Evolutionary conservation across 345 rosid species (phyloP), one percentile per base, ranked within the genome.

Genomic region (Arabis hirsuta): DNA sequence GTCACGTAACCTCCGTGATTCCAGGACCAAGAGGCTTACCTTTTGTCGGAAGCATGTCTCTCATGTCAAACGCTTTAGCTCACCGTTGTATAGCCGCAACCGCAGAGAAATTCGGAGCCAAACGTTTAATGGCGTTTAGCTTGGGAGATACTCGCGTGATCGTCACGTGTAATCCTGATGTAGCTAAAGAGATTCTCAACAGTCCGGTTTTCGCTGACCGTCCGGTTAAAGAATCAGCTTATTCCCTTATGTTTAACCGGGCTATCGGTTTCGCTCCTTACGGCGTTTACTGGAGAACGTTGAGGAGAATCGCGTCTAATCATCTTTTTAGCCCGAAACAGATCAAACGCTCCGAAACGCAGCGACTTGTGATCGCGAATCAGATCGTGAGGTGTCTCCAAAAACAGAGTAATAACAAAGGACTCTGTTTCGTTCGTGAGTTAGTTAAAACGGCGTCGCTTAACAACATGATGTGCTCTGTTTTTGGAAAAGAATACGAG

Each of bases 1-100:
- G 80, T 11, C 74, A 13, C 9, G 19, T 0, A 46, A 54, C 59
- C 46, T 63, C 73, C 62, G 69, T 71, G 19, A 87, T 90, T 59
- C 96, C 93, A 0, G 96, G 96, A 61, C 91, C 96, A 1, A 77
- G 80, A 72, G 96, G 96, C 13, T 74, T 84, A 39, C 96, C 96
- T 39, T 38, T 90, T 2, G 9, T 86, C 51, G 96, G 96, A 11
- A 84, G 85, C 82, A 86, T 90, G 86, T 72, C 55, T 55, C 85
- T 90, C 29, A 90, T 87, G 93, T 70, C 78, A 47, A 76, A 65
- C 72, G 9, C 80, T 57, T 72, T 87, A 1, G 85, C 96, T 44
- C 93, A 90, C 71, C 96, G 69, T 47, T 62, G 73, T 60, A 84
- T 90, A 57, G 86, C 90, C 1, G 81, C 81, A 0, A 80, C 87